Conservation (phyloP, 352 stramenopile genomes). For the Phytophthora kernoviae region DNA sequence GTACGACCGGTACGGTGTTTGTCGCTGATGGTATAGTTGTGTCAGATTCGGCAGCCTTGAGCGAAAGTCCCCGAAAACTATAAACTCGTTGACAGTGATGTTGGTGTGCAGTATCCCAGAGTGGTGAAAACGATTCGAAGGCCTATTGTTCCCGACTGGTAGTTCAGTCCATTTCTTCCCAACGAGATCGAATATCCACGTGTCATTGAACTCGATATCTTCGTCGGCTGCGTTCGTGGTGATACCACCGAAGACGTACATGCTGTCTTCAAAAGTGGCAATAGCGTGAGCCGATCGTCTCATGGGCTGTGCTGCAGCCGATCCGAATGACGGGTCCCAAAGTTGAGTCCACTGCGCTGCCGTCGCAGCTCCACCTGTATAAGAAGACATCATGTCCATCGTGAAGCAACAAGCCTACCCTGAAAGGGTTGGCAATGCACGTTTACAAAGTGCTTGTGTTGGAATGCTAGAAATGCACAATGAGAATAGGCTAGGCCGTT, state of each 20-base stretch:
- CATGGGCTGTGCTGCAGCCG: constrained; percentile 34
- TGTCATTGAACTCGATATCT: constrained; percentile 74
- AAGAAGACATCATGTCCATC: constrained; percentile 26
- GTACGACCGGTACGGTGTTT: constrained; percentile 34
- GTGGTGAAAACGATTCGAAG: constrained; percentile 50
- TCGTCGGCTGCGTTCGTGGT: constrained; percentile 36
- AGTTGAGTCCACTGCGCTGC: constrained; percentile 59
- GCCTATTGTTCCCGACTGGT: constrained; percentile 20
- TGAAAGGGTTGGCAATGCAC: neutral
- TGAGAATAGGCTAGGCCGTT: constrained; percentile 12
- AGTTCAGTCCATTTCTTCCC: constrained; percentile 40
- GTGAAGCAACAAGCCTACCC: neutral
- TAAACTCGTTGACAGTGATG: constrained; percentile 43
- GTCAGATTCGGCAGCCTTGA: constrained; percentile 23
- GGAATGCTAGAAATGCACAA: constrained; percentile 23
- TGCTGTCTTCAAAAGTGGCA: constrained; percentile 43
- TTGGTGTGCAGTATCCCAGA: constrained; percentile 48
- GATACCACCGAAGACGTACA: constrained; percentile 74
- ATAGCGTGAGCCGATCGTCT: constrained; percentile 63
- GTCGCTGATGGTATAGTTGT: neutral
- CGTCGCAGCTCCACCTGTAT: constrained; percentile 5
- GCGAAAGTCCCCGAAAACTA: constrained; percentile 61
- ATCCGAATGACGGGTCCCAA: constrained; percentile 35
- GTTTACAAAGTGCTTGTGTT: constrained; percentile 1
- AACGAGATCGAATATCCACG: constrained; percentile 64